Evolutionary conservation across 768 basidiomycete genomes (phyloP).

Genomic region (Leucogyrophana mollusca): DNA sequence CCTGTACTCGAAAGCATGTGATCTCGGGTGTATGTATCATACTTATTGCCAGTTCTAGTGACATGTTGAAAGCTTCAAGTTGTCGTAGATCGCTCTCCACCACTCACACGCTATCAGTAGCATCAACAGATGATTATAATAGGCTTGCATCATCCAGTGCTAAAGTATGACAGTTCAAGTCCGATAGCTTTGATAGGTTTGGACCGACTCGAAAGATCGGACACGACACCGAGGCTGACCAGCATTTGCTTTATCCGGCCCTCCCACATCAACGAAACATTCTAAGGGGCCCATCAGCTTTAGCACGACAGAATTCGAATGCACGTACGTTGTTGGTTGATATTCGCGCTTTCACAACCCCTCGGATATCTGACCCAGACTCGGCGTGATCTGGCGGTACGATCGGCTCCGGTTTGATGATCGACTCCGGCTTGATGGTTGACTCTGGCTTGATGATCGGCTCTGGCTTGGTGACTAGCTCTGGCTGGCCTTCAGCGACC

Average conservation of each 20-base stretch:
- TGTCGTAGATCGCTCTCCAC: too few species aligned
- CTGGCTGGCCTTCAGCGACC: too few species aligned
- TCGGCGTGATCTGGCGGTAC: slow-evolving; percentile 2
- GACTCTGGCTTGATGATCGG: not conserved
- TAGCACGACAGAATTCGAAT: not conserved
- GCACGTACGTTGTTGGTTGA: slow-evolving; percentile 82
- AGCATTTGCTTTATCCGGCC: slow-evolving; percentile 87
- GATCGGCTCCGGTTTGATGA: not conserved
- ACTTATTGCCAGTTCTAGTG: slow-evolving; percentile 12
- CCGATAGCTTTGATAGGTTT: slow-evolving; percentile 90
- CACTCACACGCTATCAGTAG: not conserved
- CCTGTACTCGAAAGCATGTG: slow-evolving; percentile 17
- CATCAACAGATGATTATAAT: not conserved
- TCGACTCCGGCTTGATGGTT: slow-evolving; percentile 14
- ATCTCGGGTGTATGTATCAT: slow-evolving; percentile 18
- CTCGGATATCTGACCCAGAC: slow-evolving; percentile 47
- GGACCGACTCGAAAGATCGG: slow-evolving; percentile 80
- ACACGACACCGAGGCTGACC: slow-evolving; percentile 87
- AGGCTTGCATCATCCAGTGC: slow-evolving; percentile 54
- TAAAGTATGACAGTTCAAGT: slow-evolving; percentile 92
- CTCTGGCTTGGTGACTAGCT: slow-evolving; percentile 1
- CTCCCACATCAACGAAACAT: slow-evolving; percentile 92
- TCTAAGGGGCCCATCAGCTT: slow-evolving; percentile 46
- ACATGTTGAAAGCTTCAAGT: too few species aligned
- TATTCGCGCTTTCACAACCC: slow-evolving; percentile 86